Base-by-base conservation (phyloP, 352 stramenopile genomes). In the Pythium monospermum region DNA sequence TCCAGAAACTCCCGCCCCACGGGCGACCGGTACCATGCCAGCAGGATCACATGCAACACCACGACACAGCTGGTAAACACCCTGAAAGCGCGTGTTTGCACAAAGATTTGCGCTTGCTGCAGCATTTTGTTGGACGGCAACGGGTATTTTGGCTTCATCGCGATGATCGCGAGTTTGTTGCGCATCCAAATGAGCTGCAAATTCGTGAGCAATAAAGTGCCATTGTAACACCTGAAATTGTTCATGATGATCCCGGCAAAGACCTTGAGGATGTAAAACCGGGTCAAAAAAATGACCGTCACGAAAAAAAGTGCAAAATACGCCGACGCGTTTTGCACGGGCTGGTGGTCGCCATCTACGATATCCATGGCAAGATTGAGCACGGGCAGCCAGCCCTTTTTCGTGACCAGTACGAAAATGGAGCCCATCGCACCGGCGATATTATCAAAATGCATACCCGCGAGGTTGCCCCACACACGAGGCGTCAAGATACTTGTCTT, bases 221-320 rank as follows among this genome's bases (percentile, higher is more conserved):
- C 83, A 48, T 88, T 93, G 69, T 87, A 84, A 47, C 73, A 85
- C 1, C 83, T 73, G 22, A 93, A 93, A 51, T 91, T 93, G 56
- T 93, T 93, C 61, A 93, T 87, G 40, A 93, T 81, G 60, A 93
- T 88, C 2, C 77, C 83, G 0, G 78, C 77, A 13, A 91, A 91
- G 0, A 87, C 68, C 53, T 85, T 84, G 6, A 91, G 61, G 21
- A 91, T 65, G 49, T 83, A 91, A 46, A 91, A 91, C 15, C 77
- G 68, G 4, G 73, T 85, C 54, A 85, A 79, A 52, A 90, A 94
- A 36, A 88, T 84, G 49, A 87, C 86, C 5, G 64, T 65, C 5
- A 87, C 79, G 41, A 92, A 95, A 44, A 94, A 88, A 6, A 91
- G 69, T 4, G 83, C 81, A 55, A 90, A 87, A 42, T 83, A 85